Percentiles rank a stretch among this genome's conserved stretches.
Conservation (phyloP, 2,329 filamentous ascomycete species). For the Lecanicillium sp. region DNA sequence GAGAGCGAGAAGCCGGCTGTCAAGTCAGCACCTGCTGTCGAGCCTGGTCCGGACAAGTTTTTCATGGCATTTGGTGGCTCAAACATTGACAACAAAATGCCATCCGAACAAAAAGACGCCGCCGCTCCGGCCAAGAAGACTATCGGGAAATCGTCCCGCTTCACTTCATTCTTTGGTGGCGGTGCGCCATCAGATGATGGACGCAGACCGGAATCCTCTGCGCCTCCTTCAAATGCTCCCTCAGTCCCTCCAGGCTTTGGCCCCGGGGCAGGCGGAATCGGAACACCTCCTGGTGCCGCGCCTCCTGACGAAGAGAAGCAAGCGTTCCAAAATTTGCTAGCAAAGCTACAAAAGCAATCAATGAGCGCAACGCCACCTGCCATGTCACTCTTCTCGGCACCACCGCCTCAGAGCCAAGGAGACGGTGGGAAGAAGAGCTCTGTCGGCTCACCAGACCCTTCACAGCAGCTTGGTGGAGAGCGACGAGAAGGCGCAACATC, state of each 20-base stretch:
- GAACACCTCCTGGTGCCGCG: not conserved
- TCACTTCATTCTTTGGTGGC: constrained; percentile 66
- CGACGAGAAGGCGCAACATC: constrained; percentile 35
- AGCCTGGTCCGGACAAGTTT: constrained; percentile 68
- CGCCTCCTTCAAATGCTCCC: constrained; percentile 18
- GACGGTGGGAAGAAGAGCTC: constrained; percentile 25
- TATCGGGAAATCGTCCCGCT: constrained; percentile 65
- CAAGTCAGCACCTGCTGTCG: constrained; percentile 53
- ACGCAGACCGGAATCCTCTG: constrained; percentile 39
- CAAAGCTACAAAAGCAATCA: constrained; percentile 64
- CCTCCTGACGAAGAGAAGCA: constrained; percentile 64
- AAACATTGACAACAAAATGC: constrained; percentile 40
- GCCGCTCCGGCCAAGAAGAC: constrained; percentile 43
- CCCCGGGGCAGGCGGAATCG: constrained; percentile 3
- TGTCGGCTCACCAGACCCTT: constrained; percentile 39
- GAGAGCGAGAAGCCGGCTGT: constrained; percentile 46
- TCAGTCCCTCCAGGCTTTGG: constrained; percentile 8
- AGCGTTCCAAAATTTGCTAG: constrained; percentile 73
- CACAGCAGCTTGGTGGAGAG: constrained; percentile 37
- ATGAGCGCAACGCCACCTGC: constrained; percentile 36
- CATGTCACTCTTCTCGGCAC: constrained; percentile 33
- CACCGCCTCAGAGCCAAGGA: constrained; percentile 23
- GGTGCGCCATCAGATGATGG: constrained; percentile 39
- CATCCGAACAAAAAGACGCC: constrained; percentile 37
- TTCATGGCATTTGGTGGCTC: constrained; percentile 50